phyloP scores from a whole-genome alignment of 1,139 yeast genomes.

The Hyphopichia burtonii region DNA sequence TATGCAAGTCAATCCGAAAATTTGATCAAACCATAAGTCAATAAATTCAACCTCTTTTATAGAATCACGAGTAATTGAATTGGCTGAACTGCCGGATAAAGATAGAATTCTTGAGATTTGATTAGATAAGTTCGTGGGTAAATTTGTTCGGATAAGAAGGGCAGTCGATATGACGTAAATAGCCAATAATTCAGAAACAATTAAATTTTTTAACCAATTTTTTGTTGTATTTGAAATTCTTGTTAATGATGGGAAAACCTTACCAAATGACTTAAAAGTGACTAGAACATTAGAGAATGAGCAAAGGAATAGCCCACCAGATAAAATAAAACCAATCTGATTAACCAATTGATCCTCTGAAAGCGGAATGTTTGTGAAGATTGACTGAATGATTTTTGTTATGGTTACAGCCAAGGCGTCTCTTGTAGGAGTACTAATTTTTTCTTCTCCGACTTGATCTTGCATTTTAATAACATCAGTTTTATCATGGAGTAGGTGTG shows the following conservation, averaged over 20 bases:
- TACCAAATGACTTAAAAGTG: conserved; percentile 46
- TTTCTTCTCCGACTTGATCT: conserved; percentile 12
- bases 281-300: conserved; percentile 62
- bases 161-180: conserved; percentile 81
- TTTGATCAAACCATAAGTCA: conserved; percentile 79
- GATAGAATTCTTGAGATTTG: conserved; percentile 49
- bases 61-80: conserved; percentile 17
- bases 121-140: conserved; percentile 59
- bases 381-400: conserved; percentile 44
- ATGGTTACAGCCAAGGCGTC: conserved; percentile 70
- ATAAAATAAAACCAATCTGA: conserved; percentile 61
- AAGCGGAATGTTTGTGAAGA: conserved; percentile 26
- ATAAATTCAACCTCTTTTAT: conserved; percentile 54
- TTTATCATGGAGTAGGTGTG: conserved; percentile 6
- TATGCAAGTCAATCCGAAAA: conserved; percentile 59
- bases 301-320: conserved; percentile 65
- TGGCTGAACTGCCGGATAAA: conserved; percentile 33
- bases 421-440: conserved; percentile 22
- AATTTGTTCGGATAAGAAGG: conserved; percentile 68
- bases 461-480: conserved; percentile 4
- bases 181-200: conserved; percentile 72
- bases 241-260: conserved; percentile 29
- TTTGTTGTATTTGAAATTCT: conserved; percentile 23
- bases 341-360: conserved; percentile 56
- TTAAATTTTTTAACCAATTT: conserved; percentile 43